Percentiles rank a stretch among this genome's conserved stretches.
These are phyloP conservation scores for Lepidium sativum DNA, from an alignment of 345 rosid genomes.

Conservation along the genomic window DNA sequence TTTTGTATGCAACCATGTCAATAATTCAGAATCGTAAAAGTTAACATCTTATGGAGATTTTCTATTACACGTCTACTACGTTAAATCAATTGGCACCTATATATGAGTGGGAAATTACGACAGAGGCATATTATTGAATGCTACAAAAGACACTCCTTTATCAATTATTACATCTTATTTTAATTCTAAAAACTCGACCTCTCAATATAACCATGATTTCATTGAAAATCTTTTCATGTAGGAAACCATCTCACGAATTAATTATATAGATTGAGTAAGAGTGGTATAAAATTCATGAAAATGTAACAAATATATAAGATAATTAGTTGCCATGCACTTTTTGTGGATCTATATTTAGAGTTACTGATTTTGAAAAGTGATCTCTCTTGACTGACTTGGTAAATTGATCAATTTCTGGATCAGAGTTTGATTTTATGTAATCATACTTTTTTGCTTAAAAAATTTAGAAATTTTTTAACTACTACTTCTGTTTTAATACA, in stretches of 20 bases:
- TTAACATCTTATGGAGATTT: constrained; percentile 7
- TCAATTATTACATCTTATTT: constrained; percentile 9
- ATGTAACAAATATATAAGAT: not conserved
- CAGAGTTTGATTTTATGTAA: no score
- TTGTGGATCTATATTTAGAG: not conserved
- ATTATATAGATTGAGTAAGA: not conserved
- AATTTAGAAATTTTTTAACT: no score
- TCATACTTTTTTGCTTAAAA: no score
- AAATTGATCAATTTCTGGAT: no score
- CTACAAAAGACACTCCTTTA: not conserved
- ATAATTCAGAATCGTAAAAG: not conserved
- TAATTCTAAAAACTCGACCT: not conserved
- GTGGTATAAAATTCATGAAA: not conserved
- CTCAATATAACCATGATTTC: not conserved
- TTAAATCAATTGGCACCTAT: not conserved
- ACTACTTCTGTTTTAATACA: no score
- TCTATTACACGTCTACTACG: not conserved
- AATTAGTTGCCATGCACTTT: not conserved
- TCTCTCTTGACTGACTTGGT: no score
- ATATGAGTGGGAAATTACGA: constrained; percentile 19
- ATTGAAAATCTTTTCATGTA: not conserved
- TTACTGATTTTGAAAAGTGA: no score
- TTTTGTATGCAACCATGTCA: not conserved
- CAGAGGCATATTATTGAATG: constrained; percentile 9
- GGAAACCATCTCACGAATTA: not conserved